Conservation (phyloP, 345 rosid species). For the Euclidium syriacum region DNA sequence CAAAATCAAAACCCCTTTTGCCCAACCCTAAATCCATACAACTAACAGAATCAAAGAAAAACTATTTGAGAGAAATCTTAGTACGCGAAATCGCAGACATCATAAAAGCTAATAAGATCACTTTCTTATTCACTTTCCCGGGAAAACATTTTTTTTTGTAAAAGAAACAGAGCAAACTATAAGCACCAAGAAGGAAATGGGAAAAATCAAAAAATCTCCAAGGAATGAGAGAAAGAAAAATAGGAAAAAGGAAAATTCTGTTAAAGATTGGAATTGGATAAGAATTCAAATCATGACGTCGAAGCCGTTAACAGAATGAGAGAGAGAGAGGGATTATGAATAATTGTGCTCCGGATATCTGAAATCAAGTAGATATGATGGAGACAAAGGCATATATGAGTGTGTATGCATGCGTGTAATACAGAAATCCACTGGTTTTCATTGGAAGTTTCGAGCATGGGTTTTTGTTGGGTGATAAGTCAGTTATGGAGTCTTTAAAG, state of each 20-base stretch:
- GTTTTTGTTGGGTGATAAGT: neutral
- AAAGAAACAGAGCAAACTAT: constrained; percentile 18
- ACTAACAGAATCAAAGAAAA: neutral
- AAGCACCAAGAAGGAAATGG: neutral
- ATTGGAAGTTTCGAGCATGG: constrained; percentile 26
- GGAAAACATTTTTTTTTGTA: neutral
- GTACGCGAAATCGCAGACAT: neutral
- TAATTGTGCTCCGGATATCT: neutral
- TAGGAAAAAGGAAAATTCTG: neutral
- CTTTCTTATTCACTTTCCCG: constrained; percentile 10
- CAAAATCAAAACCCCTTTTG: constrained; percentile 42
- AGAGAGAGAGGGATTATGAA: neutral
- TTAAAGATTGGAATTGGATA: constrained; percentile 16
- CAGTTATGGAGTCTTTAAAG: constrained; percentile 23
- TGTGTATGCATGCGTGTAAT: constrained; percentile 12
- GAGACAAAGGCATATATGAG: constrained; percentile 4
- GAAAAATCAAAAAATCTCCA: neutral
- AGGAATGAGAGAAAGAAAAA: neutral
- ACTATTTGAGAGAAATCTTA: neutral
- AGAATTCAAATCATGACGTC: constrained; percentile 28
- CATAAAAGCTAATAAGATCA: neutral
- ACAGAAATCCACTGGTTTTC: neutral
- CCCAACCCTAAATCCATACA: constrained; percentile 50
- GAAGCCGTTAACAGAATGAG: constrained; percentile 15
- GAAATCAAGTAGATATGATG: constrained; percentile 14